Conservation (phyloP, 1,284 basidiomycete genomes). For the Thelephora terrestris region DNA sequence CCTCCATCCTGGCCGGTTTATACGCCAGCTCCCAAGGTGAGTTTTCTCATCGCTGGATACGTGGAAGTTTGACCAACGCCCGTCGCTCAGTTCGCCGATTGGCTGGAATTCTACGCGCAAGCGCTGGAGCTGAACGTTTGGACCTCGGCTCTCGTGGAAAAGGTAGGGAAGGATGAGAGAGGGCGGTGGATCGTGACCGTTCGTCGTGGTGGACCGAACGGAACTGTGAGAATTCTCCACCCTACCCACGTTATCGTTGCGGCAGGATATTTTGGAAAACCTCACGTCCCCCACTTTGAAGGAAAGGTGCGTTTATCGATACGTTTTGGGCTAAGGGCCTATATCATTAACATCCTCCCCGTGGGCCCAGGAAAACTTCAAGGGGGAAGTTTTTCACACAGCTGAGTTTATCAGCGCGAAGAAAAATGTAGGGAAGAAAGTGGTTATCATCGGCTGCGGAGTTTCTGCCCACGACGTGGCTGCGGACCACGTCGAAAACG, state of each 20-base stretch:
- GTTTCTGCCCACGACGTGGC: slow-evolving; percentile 19
- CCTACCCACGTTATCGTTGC: slow-evolving; percentile 53
- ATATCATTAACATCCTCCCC: not conserved
- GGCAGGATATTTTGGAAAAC: slow-evolving; percentile 39
- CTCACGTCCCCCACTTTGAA: slow-evolving; percentile 34
- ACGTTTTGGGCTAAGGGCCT: not conserved
- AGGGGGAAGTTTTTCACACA: slow-evolving; percentile 33
- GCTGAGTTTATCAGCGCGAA: slow-evolving; percentile 27
- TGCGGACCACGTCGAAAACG: slow-evolving; percentile 26
- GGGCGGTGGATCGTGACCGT: slow-evolving; percentile 43
- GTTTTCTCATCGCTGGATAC: not conserved
- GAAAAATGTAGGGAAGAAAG: slow-evolving; percentile 35
- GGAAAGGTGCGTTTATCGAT: slow-evolving; percentile 14
- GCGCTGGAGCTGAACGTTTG: slow-evolving; percentile 55
- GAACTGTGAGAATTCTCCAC: slow-evolving; percentile 30
- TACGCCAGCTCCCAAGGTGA: slow-evolving; percentile 7
- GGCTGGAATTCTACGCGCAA: slow-evolving; percentile 54
- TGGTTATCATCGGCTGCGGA: slow-evolving; percentile 10
- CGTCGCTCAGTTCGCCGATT: slow-evolving; percentile 43
- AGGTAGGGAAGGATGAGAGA: slow-evolving; percentile 29
- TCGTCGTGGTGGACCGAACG: slow-evolving; percentile 22
- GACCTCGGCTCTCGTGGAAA: slow-evolving; percentile 37
- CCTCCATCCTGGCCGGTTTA: slow-evolving; percentile 8
- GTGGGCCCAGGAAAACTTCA: slow-evolving; percentile 22
- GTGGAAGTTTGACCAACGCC: slow-evolving; percentile 16